Base-by-base conservation (phyloP, 352 stramenopile species). In the Phytopythium vexans region DNA sequence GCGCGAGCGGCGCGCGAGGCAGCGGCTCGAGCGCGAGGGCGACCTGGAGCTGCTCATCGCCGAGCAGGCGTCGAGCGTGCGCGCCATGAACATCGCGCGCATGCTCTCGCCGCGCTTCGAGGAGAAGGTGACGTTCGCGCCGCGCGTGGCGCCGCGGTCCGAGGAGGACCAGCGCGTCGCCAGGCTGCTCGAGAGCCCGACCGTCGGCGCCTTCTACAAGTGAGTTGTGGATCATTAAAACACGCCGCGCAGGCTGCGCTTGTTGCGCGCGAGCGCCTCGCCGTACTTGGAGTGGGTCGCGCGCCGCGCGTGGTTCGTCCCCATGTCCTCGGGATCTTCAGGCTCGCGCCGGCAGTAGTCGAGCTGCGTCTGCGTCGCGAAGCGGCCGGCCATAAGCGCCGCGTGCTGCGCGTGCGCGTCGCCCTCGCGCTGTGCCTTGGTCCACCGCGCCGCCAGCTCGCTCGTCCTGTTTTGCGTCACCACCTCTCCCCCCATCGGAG, bases 51-150 rank as follows among this genome's bases (percentile, higher is more conserved):
- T 76, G 14, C 60, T 90, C 16, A 79, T 90, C 39, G 65, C 74
- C 4, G 78, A 92, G 55, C 82, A 92, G 58, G 63, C 77, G 31
- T 92, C 79, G 35, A 89, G 75, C 1, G 77, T 92, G 35, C 76
- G 84, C 41, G 79, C 82, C 1, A 92, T 90, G 79, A 90, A 92
- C 51, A 86, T 92, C 42, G 82, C 77, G 6, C 71, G 82, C 7
- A 87, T 89, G 82, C 53, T 92, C 15, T 92, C 82, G 14, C 79
- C 82, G 31, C 74, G 77, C 0, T 90, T 89, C 42, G 64, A 82
- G 50, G 76, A 93, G 63, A 62, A 43, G 11, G 66, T 89, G n/a
- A 41, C 58, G 27, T 91, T 85, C 45, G 45, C 60, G 14, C 77
- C 80, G 8, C 55, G 64, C 36, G 66, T 93, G 8, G 44, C 61